Conservation (phyloP, 1,284 basidiomycete genomes). For the Tausonia pullulans region DNA sequence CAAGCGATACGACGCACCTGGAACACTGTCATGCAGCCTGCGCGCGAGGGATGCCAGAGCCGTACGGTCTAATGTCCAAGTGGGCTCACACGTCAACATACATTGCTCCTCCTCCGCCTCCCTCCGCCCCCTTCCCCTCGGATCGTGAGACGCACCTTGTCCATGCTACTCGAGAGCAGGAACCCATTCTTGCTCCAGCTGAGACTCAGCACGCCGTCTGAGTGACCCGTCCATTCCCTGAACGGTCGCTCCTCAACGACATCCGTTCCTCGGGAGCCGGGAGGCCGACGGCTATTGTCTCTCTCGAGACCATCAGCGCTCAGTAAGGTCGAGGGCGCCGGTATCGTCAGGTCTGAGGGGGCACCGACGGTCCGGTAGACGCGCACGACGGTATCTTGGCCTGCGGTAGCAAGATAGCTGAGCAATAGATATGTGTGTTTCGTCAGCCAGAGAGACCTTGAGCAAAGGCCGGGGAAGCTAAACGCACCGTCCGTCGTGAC, state of each 20-base stretch:
- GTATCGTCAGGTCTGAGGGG: neutral
- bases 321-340: neutral
- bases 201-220: constrained; percentile 31
- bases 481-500: constrained; percentile 3
- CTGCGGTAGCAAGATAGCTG: constrained; percentile 11
- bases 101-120: no score
- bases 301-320: neutral
- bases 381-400: constrained; percentile 9
- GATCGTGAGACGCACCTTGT: constrained; percentile 24
- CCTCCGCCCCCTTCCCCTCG: neutral
- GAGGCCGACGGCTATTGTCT: neutral
- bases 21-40: constrained; percentile 32
- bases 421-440: neutral
- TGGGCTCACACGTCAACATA: neutral
- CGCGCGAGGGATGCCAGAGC: constrained; percentile 32
- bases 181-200: constrained; percentile 37
- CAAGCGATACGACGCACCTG: constrained; percentile 9
- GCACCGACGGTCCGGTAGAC: constrained; percentile 7
- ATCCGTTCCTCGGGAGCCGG: neutral
- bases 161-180: constrained; percentile 32
- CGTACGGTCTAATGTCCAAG: constrained; percentile 21
- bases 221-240: constrained; percentile 28
- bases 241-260: constrained; percentile 21
- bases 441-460: neutral
- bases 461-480: neutral